Evolutionary conservation across 129 eudicot genomes (phyloP), one percentile per base, ranked within the genome.

Genomic region (Pulicaria dysenterica): DNA sequence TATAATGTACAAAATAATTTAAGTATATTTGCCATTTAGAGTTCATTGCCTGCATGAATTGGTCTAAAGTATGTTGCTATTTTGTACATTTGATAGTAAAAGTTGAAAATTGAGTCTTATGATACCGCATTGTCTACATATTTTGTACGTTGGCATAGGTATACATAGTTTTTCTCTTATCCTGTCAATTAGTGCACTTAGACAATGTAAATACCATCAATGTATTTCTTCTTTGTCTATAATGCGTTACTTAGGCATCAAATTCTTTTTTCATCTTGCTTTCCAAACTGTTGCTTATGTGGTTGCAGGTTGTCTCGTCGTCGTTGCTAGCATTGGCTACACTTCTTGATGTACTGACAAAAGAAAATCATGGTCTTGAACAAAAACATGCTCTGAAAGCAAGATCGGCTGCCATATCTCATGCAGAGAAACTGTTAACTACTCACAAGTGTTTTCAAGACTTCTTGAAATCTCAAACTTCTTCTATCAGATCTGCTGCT

Each of bases 241-340:
- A 12, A 24, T 24, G 31, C 2, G 31, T 24, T 24, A 24, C 31
- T 24, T 24, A 24, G 31, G 31, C 31, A 24, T 24, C 2, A 34
- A 34, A 58, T 71, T 46, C 5, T 64, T 15, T 53, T 80, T 48
- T 8, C 60, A 9, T 14, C 15, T 37, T 38, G 47, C 37, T 51
- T 50, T 49, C 11, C 46, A 49, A 3, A 24, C 51, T 69, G 40
- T 24, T 39, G 14, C 5, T 79, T 19, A 55, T 61, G 57, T 68
- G 60, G 65, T 72, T 75, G 60, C 87, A 94, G 97, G 99, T 90
- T 74, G 79, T 90, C 74, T 94, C 93, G 63, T 86, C 97, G 58
- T 88, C 99, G 57, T 81, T 94, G 63, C 74, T 90, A 59, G 91
- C 99, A 42, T 77, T 90, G 50, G 93, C 97, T 31, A 82, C 99